phyloP scores from a whole-genome alignment of 2,329 filamentous ascomycete genomes.

The Fusarium graminum region DNA sequence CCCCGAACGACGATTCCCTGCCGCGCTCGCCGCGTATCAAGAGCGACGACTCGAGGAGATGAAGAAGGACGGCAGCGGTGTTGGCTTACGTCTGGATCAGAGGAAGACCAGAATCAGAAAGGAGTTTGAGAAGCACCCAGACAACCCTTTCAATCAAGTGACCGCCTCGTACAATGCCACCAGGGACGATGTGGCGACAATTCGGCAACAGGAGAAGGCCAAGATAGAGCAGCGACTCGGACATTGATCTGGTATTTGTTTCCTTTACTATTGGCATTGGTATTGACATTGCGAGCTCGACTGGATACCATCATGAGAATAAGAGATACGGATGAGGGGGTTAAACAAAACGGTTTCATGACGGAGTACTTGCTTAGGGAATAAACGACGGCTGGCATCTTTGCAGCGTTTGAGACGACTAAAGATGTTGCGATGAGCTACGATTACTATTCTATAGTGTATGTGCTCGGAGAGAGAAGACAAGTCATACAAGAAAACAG shows the following conservation, averaged over 20 bases:
- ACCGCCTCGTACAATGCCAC: conserved; percentile 80
- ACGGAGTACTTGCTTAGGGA: conserved; percentile 32
- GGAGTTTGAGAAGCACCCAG: conserved; percentile 94
- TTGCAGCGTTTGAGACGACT: conserved; percentile 14
- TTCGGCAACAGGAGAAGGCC: conserved; percentile 74
- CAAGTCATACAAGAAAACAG: conserved; percentile 1
- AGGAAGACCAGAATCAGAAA: conserved; percentile 85
- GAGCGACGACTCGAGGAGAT: conserved; percentile 86
- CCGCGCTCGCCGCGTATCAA: conserved; percentile 86
- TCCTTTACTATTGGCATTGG: not conserved
- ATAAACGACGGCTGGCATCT: conserved; percentile 40
- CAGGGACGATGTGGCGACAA: conserved; percentile 78
- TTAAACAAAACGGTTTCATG: conserved; percentile 23
- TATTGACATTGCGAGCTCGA: conserved; percentile 1
- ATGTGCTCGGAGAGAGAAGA: not conserved
- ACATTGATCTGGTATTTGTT: conserved; percentile 35
- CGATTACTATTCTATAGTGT: conserved; percentile 6
- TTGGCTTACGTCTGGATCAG: conserved; percentile 84
- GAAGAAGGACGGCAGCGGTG: conserved; percentile 78
- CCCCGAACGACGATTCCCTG: conserved; percentile 88
- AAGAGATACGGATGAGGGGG: conserved; percentile 9
- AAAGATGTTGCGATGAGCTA: conserved; percentile 18
- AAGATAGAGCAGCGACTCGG: conserved; percentile 81
- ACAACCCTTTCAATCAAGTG: conserved; percentile 95
- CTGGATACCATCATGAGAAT: conserved; percentile 8